A percentile compares a stretch with the other conserved stretches of the same genome.
Conservation (phyloP, 108 stramenopile genomes). For the Nitzschia sp. region DNA sequence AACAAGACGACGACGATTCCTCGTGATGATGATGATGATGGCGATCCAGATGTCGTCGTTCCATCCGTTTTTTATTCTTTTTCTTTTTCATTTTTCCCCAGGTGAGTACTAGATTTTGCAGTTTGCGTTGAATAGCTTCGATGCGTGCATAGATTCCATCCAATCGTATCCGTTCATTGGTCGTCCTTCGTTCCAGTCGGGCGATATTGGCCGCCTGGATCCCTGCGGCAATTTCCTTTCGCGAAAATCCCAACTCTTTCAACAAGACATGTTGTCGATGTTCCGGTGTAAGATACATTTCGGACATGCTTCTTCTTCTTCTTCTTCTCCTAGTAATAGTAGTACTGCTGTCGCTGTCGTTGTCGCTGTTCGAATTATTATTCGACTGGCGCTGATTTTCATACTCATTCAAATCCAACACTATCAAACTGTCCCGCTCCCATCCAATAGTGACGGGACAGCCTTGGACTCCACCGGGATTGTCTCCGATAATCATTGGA, state of each 20-base stretch:
- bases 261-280: constrained; percentile 2
- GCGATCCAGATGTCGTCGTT: neutral
- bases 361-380: no score
- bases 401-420: constrained; percentile 2
- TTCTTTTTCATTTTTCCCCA: neutral
- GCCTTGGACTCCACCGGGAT: neutral
- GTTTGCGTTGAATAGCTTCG: neutral
- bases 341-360: no score
- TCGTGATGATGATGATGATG: no score
- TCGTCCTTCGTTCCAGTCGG: neutral
- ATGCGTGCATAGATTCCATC: neutral
- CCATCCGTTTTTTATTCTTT: neutral
- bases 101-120: neutral
- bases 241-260: constrained; percentile 1
- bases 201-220: neutral
- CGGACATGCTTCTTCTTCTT: no score
- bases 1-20: no score
- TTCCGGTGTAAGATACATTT: neutral
- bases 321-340: no score
- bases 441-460: constrained; percentile 6
- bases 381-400: constrained; percentile 1
- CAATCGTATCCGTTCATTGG: neutral
- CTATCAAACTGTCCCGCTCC: neutral
- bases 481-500: constrained; percentile 9
- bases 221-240: neutral